Percentiles rank a stretch among this genome's conserved stretches.
These are phyloP conservation scores for Trametes cubensis DNA, from an alignment of 768 basidiomycete species.

Conservation along the genomic window DNA sequence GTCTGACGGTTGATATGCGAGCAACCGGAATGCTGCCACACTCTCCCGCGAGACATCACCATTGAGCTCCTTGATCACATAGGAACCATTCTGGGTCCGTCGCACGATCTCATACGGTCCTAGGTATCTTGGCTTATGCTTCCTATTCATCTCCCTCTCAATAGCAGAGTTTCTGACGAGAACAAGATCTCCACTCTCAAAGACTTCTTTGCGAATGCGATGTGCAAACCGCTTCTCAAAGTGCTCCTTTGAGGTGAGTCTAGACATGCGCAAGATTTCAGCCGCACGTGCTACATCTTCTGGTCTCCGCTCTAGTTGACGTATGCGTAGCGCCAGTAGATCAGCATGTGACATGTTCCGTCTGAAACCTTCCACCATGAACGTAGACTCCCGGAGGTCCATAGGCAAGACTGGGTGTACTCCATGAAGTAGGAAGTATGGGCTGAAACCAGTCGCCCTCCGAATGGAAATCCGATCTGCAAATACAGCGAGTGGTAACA, in stretches of 20 bases:
- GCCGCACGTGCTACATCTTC: slow-evolving; percentile 29
- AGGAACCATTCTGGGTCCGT: slow-evolving; percentile 8
- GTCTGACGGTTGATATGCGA: no score
- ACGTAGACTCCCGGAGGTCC: slow-evolving; percentile 37
- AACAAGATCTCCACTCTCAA: slow-evolving; percentile 37
- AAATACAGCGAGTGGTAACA: slow-evolving; percentile 30
- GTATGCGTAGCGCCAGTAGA: slow-evolving; percentile 28
- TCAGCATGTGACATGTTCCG: slow-evolving; percentile 29
- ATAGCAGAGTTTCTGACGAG: slow-evolving; percentile 39
- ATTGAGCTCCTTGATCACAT: slow-evolving; percentile 24
- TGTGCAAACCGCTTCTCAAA: slow-evolving; percentile 31
- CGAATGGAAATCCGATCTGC: slow-evolving; percentile 30
- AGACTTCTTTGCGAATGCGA: slow-evolving; percentile 15
- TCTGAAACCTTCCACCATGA: slow-evolving; percentile 34
- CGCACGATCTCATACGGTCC: slow-evolving; percentile 41
- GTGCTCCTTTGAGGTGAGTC: slow-evolving; percentile 29
- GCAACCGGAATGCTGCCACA: no score
- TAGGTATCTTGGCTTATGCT: slow-evolving; percentile 38
- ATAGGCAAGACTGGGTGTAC: slow-evolving; percentile 37
- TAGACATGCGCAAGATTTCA: slow-evolving; percentile 20
- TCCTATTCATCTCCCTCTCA: slow-evolving; percentile 35
- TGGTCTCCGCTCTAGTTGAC: slow-evolving; percentile 32
- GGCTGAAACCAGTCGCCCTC: slow-evolving; percentile 27
- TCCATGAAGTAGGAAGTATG: no score
- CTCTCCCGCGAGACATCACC: no score